phyloP scores from a whole-genome alignment of 768 basidiomycete genomes.

The Tubosaeta sp. region DNA sequence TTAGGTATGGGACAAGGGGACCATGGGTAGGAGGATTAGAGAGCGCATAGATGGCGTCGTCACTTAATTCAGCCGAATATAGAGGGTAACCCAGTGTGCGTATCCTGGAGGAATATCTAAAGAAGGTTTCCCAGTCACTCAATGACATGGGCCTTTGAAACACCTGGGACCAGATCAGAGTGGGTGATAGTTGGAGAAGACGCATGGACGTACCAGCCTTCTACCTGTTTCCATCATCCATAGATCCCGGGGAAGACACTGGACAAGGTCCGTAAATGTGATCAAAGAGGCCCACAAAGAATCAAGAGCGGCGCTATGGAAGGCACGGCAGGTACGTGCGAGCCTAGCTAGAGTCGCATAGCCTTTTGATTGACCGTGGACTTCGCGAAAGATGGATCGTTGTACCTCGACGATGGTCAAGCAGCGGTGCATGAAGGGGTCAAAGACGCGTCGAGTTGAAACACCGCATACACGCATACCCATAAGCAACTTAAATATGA shows the following conservation, averaged over 20 bases:
- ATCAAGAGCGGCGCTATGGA: slow-evolving; percentile 22
- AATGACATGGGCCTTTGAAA: slow-evolving; percentile 25
- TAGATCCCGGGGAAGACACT: slow-evolving; percentile 26
- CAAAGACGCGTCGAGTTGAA: too few species aligned
- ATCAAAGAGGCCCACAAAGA: slow-evolving; percentile 20
- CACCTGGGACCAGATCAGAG: slow-evolving; percentile 14
- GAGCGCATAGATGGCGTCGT: slow-evolving; percentile 23
- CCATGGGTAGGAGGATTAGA: slow-evolving; percentile 19
- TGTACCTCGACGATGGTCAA: slow-evolving; percentile 27
- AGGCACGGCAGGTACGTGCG: slow-evolving; percentile 25
- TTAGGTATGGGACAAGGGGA: slow-evolving; percentile 22
- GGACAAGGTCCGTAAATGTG: slow-evolving; percentile 20
- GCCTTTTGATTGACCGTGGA: slow-evolving; percentile 5
- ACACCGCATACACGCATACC: neutral
- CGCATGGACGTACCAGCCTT: slow-evolving; percentile 11
- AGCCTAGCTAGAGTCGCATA: slow-evolving; percentile 14
- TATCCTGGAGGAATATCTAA: slow-evolving; percentile 22
- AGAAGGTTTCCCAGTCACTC: slow-evolving; percentile 28
- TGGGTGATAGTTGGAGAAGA: neutral
- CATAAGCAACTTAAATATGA: slow-evolving; percentile 20
- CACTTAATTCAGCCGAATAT: neutral
- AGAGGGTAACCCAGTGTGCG: slow-evolving; percentile 7
- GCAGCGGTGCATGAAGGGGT: slow-evolving; percentile 28
- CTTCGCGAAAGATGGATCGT: slow-evolving; percentile 16
- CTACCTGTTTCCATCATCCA: slow-evolving; percentile 16